phyloP scores from a whole-genome alignment of 1,284 basidiomycete genomes.

The Malassezia yamatoensis region DNA sequence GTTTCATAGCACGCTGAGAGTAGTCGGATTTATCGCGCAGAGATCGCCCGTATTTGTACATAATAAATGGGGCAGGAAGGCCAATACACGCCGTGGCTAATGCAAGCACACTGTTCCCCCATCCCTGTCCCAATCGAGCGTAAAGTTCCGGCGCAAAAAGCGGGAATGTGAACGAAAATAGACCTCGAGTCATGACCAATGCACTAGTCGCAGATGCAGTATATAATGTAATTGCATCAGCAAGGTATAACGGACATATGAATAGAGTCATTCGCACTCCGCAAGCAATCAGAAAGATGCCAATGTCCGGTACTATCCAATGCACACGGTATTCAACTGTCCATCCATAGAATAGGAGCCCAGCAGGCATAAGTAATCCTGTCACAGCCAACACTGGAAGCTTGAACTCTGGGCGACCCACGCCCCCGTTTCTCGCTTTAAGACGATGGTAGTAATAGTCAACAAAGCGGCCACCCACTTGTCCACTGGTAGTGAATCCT shows the following conservation, averaged over 20 bases:
- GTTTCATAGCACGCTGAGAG: conserved; percentile 2
- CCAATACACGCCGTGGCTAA: conserved; percentile 17
- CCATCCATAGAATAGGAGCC: conserved; percentile 62
- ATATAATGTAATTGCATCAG: conserved; percentile 14
- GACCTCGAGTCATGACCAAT: conserved; percentile 1
- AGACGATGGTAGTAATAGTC: conserved; percentile 56
- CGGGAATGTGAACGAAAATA: conserved; percentile 53
- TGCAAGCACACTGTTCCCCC: conserved; percentile 46
- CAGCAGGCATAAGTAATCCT: conserved; percentile 54
- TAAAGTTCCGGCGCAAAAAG: conserved; percentile 64
- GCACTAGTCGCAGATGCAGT: conserved; percentile 21
- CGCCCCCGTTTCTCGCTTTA: conserved; percentile 53
- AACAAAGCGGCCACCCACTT: conserved; percentile 56
- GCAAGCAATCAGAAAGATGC: conserved; percentile 19
- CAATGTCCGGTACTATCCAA: conserved; percentile 60
- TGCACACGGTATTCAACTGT: conserved; percentile 54
- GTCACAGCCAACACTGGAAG: conserved; percentile 57
- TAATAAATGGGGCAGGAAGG: conserved; percentile 17
- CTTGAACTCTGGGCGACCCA: conserved; percentile 52
- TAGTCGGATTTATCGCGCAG: background rate
- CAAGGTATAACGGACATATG: conserved; percentile 22
- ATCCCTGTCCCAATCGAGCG: conserved; percentile 55
- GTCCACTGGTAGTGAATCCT: conserved; percentile 49
- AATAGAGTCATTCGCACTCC: conserved; percentile 14
- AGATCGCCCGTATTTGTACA: background rate